Base-by-base conservation (phyloP, 176 grass and related monocot genomes). In the Hsuehochloa calcarea region DNA sequence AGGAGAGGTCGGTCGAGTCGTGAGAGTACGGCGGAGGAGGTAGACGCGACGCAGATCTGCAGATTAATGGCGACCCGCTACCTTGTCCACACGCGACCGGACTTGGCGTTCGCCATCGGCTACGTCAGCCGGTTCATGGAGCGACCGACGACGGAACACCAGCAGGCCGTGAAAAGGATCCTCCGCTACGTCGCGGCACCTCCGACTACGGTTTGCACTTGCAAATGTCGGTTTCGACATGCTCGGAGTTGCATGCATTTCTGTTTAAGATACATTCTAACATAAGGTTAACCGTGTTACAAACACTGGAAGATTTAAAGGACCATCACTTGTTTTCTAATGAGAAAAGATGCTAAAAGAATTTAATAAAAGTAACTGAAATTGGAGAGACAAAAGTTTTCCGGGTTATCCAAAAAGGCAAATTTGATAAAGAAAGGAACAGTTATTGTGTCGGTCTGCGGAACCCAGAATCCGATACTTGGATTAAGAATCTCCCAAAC, bases 211-310 rank as follows among this genome's bases (percentile, higher is more conserved):
- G n/a, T n/a, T n/a, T n/a, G n/a, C n/a, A n/a, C n/a, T n/a, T 68
- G 49, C 45, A 59, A 59, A 67, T 67, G 47, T 58, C 37, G 5
- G 31, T 68, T 87, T 69, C 10, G 15, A 87, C 50, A 56, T 60
- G 63, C 60, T 82, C 15, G 5, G 43, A 74, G 70, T 56, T 68
- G 67, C 60, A 68, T 56, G 55, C 56, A 12, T 74, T 51, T 65
- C 10, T 74, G 61, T 54, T 47, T 19, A 29, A 22, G 10, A 56
- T 39, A 39, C 34, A 55, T 40, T 84, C 15, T 78, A 68, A 39
- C 54, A 10, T 44, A 62, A 62, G 56, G 34, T 60, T 41, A 55
- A 59, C 10, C 17, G 3, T 13, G 37, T 59, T 29, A 15, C 52
- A 45, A 35, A 6, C 41, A 8, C 4, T 47, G 17, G 3, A 22